phyloP scores from a whole-genome alignment of 2,329 filamentous ascomycete genomes.

The Diaporthe caulivora region DNA sequence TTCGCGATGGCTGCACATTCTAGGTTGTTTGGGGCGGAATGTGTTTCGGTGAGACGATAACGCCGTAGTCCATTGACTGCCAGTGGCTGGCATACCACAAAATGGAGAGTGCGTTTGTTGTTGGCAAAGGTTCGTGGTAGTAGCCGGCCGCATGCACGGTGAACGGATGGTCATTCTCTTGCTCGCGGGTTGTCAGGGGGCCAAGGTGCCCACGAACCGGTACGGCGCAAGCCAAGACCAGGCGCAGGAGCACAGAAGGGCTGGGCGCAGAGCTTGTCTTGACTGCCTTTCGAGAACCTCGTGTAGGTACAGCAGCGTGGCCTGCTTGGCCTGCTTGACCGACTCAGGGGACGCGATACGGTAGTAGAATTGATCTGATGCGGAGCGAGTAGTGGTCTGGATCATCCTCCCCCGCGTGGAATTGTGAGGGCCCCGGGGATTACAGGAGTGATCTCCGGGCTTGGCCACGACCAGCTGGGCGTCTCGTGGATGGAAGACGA shows the following conservation, averaged over 20 bases:
- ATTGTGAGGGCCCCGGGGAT: constrained; percentile 3
- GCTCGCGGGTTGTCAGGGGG: not conserved
- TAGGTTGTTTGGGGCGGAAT: not conserved
- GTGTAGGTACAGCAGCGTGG: not conserved
- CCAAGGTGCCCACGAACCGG: not conserved
- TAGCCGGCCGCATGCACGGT: not conserved
- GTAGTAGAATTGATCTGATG: not conserved
- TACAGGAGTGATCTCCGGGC: constrained; percentile 18
- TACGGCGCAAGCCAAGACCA: constrained; percentile 16
- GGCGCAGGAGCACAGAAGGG: constrained; percentile 7
- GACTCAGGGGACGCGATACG: constrained; percentile 2
- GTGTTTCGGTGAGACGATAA: not conserved
- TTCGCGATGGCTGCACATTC: constrained; percentile 24
- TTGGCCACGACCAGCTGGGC: constrained; percentile 8
- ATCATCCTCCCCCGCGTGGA: constrained; percentile 11
- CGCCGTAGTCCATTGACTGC: not conserved
- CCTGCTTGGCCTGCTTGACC: not conserved
- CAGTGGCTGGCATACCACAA: not conserved
- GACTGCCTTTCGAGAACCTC: not conserved
- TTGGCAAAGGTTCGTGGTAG: not conserved
- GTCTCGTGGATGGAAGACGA: constrained; percentile 1
- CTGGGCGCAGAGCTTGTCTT: constrained; percentile 26
- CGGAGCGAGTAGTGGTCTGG: constrained; percentile 2
- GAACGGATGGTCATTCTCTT: not conserved
- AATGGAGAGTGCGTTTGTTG: not conserved